Base-by-base conservation (phyloP, 768 basidiomycete species). In the Leccinum imitatum region DNA sequence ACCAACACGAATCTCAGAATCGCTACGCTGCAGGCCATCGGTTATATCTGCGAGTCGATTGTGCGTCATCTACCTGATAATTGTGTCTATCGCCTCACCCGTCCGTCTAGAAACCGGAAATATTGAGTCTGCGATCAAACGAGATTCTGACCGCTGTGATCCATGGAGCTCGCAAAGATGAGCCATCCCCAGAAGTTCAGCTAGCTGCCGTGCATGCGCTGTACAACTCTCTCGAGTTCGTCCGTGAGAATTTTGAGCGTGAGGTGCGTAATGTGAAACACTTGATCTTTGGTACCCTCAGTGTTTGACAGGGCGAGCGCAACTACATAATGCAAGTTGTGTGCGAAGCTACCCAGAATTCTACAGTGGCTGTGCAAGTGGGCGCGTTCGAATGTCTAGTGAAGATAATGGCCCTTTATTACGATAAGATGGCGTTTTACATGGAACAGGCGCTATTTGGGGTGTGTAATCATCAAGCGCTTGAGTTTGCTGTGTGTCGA, bases 321-420 rank as follows among this genome's bases (percentile, higher is more conserved):
- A 99, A 98, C 77, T 98, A 97, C 78, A 98, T 99, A 75, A 99
- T 99, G 97, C 97, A 99, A 79, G 95, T 98, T 47, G 92, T 98
- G 17, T 99, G 97, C 72, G 97, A 98, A 71, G 96, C 96, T 0
- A 98, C 97, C 0, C 97, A 98, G 74, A 95, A 88, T 66, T 61
- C 82, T 1, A 76, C 86, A 2, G 85, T 90, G 3, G 75, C 82
- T 37, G 95, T 98, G 37, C 96, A 98, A 78, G 90, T 97, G n/a
- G 93, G 87, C 31, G 90, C 97, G 5, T 99, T 97, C 68, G 95
- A 97, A 72, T 94, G 91, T 76, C 79, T 99, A 14, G 96, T 98
- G 31, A 85, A 88, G 69, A 97, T 98, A 71, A 98, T 99, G 97
- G 87, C 89, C 58, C 79, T 97, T 58, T 99, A 98, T 79, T 99